Conservation (phyloP, 768 basidiomycete genomes). For the Tylopilus sp. region DNA sequence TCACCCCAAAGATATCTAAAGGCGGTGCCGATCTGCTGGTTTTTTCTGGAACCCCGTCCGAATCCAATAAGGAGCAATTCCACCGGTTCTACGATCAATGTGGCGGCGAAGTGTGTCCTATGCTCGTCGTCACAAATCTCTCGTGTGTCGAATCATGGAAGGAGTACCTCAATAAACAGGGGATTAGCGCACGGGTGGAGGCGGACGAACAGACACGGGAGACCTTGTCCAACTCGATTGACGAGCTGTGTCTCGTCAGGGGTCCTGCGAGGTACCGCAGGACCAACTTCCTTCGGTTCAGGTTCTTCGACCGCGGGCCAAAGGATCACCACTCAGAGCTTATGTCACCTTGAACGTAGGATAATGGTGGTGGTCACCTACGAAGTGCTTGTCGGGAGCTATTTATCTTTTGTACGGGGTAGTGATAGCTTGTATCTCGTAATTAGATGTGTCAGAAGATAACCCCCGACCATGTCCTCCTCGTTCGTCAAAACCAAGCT, state of each 20-base stretch:
- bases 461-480: constrained; percentile 26
- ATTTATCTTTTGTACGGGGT: too few relatives aligned
- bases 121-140: constrained; percentile 20
- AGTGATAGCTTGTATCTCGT: too few relatives aligned
- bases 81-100: constrained; percentile 15
- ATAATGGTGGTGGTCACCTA: too few relatives aligned
- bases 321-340: constrained; percentile 9
- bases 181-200: constrained; percentile 15
- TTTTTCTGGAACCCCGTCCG: constrained; percentile 15
- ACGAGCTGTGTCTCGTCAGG: constrained; percentile 26
- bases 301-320: constrained; percentile 11
- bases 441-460: neutral
- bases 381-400: neutral
- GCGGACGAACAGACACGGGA: neutral
- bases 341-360: neutral
- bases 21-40: constrained; percentile 25
- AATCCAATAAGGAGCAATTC: constrained; percentile 8
- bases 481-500: constrained; percentile 65
- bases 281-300: constrained; percentile 12
- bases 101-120: constrained; percentile 23
- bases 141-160: constrained; percentile 10
- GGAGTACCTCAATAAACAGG: constrained; percentile 3
- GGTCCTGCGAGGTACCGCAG: constrained; percentile 16
- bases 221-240: constrained; percentile 9
- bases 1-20: constrained; percentile 18